Evolutionary conservation across 306 rosid species (phyloP).

Genomic region (Styphnolobium japonicum): DNA sequence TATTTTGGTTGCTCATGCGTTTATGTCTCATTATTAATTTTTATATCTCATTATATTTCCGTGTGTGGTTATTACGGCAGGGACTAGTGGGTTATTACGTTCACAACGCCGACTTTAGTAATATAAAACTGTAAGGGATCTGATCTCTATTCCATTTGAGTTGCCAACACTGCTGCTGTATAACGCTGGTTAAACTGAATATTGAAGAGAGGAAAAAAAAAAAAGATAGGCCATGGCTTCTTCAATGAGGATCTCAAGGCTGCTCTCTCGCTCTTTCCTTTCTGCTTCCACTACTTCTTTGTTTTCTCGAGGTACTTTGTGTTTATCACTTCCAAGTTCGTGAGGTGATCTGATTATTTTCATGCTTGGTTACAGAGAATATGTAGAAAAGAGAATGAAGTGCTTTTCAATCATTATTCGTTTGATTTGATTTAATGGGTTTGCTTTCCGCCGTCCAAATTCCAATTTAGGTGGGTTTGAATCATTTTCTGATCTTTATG

Average conservation of each 20-base stretch:
- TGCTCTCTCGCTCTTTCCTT: constrained; percentile 49
- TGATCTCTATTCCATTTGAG: background rate
- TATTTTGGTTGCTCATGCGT: background rate
- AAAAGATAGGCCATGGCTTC: constrained; percentile 37
- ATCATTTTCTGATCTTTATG: background rate
- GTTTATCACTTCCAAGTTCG: background rate
- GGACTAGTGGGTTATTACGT: background rate
- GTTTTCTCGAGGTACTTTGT: constrained; percentile 43
- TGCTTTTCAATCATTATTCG: background rate
- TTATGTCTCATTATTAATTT: background rate
- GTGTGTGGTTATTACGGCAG: background rate
- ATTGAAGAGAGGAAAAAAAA: background rate
- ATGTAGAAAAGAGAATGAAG: background rate
- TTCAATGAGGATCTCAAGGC: constrained; percentile 36
- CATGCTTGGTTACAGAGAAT: background rate
- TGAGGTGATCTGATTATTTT: background rate
- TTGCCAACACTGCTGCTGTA: background rate
- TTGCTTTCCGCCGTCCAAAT: background rate
- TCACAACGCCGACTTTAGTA: too few relatives aligned
- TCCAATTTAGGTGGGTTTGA: background rate
- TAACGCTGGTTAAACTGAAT: background rate
- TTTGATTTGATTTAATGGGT: background rate
- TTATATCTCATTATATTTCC: too few relatives aligned
- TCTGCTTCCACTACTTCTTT: constrained; percentile 37
- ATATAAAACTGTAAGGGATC: too few relatives aligned